Evolutionary conservation across 2,329 filamentous ascomycete genomes (phyloP), one percentile per base, ranked within the genome.

Genomic region (Pseudogymnoascus sp.): DNA sequence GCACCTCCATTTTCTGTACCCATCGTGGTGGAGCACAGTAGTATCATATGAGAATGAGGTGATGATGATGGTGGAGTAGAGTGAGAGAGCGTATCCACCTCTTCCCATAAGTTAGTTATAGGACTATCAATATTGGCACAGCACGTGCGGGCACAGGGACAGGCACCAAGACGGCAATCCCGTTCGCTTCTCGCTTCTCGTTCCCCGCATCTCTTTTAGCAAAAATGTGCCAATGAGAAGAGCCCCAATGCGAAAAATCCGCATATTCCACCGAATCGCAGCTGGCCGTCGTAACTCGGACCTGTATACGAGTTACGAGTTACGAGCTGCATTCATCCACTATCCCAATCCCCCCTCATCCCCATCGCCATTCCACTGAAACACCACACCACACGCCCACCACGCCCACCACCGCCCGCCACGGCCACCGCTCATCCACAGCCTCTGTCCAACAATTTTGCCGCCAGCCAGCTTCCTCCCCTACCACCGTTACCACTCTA

Each of bases 321-420:
- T 50, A 53, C 43, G 43, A 53, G 28, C 25, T 53, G 43, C 43
- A 53, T 53, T n/a, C 43, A 18, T 33, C 43, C 43, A 53, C 25
- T 12, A 53, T 53, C 43, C 25, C 43, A 53, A 53, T 53, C 25
- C 43, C 43, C 25, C 43, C 43, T 53, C 43, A 53, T 53, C 28
- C 43, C 25, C 25, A 53, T 53, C 28, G 43, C 43, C 43, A 53
- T 53, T 33, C 43, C 43, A 53, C 43, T 53, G 43, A 53, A 53
- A 53, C 43, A 53, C 25, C 43, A 53, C 43, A 47, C 41, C 15
- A 11, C 8, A 53, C 43, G 20, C 39, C 39, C 22, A 33, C 43
- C 43, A 53, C 28, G 25, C 14, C 39, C 39, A 43, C 20, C 39
- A n/a, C 18, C 18, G 18, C 41, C 6, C 22, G 22, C 22, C 22